These are phyloP conservation scores for Clitoria ternatea DNA, from an alignment of 306 rosid species.

Conservation along the genomic window DNA sequence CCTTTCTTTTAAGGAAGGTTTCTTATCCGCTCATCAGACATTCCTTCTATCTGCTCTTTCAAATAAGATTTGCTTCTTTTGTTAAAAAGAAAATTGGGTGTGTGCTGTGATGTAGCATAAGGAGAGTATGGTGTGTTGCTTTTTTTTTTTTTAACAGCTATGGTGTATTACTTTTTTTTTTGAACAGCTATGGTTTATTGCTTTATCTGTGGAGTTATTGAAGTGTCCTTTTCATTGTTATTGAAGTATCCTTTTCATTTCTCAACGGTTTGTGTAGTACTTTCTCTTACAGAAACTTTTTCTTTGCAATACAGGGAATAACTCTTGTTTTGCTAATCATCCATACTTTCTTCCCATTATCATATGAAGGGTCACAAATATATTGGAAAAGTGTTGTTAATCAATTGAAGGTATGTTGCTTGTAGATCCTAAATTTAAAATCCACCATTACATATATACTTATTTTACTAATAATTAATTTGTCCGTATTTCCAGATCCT, in stretches of 20 bases:
- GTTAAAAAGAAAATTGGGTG: not conserved
- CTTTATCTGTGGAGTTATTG: slow-evolving; percentile 7
- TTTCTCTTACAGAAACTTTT: slow-evolving; percentile 4
- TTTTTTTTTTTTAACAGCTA: too few species aligned
- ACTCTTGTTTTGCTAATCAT: slow-evolving; percentile 51
- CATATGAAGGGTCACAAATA: slow-evolving; percentile 63
- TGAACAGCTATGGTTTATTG: too few species aligned
- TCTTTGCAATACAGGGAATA: slow-evolving; percentile 56
- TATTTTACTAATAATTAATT: slow-evolving; percentile 22
- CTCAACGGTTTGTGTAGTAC: slow-evolving; percentile 9
- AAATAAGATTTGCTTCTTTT: not conserved
- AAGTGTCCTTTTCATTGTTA: slow-evolving; percentile 15
- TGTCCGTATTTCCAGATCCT: slow-evolving; percentile 52
- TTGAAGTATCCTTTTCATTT: slow-evolving; percentile 22
- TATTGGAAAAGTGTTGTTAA: slow-evolving; percentile 62
- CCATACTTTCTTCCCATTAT: slow-evolving; percentile 74
- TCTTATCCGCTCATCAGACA: not conserved
- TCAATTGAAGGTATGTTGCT: slow-evolving; percentile 64
- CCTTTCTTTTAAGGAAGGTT: not conserved
- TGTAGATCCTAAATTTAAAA: not conserved
- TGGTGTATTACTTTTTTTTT: too few species aligned
- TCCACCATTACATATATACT: slow-evolving; percentile 1
- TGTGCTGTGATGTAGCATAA: slow-evolving; percentile 13
- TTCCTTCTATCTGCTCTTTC: slow-evolving; percentile 1
- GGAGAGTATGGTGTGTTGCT: not conserved